Conservation (phyloP, 164 flowering plant species). For the Magnolia kwangsiensis region DNA sequence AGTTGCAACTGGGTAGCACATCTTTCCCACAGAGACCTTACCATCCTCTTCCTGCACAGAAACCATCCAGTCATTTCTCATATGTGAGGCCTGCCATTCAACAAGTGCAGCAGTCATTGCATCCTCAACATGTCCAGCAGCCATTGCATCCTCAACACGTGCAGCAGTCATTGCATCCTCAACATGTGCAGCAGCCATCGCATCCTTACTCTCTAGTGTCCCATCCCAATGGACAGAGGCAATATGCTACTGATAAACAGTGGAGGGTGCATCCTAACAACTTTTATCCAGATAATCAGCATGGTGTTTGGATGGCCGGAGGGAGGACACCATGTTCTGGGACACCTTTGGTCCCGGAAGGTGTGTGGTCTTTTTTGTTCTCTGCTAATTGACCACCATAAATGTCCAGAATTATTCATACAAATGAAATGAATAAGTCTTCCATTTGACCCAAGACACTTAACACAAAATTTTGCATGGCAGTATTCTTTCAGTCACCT, state of each 20-base stretch:
- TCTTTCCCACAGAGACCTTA: constrained; percentile 49
- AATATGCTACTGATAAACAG: constrained; percentile 50
- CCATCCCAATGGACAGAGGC: constrained; percentile 50
- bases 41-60: constrained; percentile 42
- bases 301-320: constrained; percentile 48
- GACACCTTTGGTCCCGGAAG: constrained; percentile 57
- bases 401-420: background rate
- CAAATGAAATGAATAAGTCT: background rate
- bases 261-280: constrained; percentile 37
- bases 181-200: constrained; percentile 40
- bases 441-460: background rate
- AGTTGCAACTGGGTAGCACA: constrained; percentile 40
- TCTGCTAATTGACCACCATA: background rate
- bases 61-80: constrained; percentile 46
- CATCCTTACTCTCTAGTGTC: constrained; percentile 49
- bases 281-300: constrained; percentile 37
- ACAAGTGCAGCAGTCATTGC: constrained; percentile 42
- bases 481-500: constrained; percentile 69
- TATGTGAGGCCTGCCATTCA: constrained; percentile 33
- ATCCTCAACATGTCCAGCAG: constrained; percentile 38
- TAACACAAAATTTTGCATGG: constrained; percentile 6
- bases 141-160: constrained; percentile 33
- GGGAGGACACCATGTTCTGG: constrained; percentile 52
- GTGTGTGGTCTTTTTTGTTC: constrained; percentile 25
- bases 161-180: constrained; percentile 50